These are phyloP conservation scores for Crithidia mellificae DNA, from an alignment of 208 protist genomes.

Conservation along the genomic window DNA sequence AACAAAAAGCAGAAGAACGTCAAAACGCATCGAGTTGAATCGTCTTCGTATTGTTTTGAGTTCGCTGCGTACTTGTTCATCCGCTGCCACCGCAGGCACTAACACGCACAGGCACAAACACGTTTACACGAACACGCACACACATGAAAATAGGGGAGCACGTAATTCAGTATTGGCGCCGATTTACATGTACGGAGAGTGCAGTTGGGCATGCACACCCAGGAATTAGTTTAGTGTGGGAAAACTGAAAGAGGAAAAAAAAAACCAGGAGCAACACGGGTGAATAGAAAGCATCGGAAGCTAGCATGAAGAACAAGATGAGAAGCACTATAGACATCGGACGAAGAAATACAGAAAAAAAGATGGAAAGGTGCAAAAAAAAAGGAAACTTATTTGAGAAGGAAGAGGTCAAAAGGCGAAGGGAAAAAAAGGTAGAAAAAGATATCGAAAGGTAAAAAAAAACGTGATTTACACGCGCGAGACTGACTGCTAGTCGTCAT, in stretches of 20 bases:
- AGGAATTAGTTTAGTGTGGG: neutral
- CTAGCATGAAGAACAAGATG: too few relatives aligned
- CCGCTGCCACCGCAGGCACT: neutral
- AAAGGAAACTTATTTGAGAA: constrained; percentile 23
- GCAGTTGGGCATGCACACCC: neutral
- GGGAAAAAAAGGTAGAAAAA: constrained; percentile 15
- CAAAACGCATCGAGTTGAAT: neutral
- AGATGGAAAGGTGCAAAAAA: constrained; percentile 25
- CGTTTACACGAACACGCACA: constrained; percentile 8
- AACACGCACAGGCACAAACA: neutral
- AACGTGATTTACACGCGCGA: constrained; percentile 12
- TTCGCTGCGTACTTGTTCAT: neutral
- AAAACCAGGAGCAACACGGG: neutral
- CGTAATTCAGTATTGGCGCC: neutral
- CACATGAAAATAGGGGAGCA: neutral
- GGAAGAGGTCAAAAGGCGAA: too few relatives aligned
- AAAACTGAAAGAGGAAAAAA: neutral
- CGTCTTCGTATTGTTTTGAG: neutral
- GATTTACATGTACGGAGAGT: neutral
- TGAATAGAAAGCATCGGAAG: neutral
- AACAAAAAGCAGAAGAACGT: constrained; percentile 1
- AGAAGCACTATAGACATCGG: too few relatives aligned
- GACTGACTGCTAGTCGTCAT: constrained; percentile 1
- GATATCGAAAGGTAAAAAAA: neutral
- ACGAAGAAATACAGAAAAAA: neutral